A percentile compares a stretch with the other conserved stretches of the same genome.
phyloP scores from a whole-genome alignment of 1,284 basidiomycete genomes.

The Ceratobasidium sp. region DNA sequence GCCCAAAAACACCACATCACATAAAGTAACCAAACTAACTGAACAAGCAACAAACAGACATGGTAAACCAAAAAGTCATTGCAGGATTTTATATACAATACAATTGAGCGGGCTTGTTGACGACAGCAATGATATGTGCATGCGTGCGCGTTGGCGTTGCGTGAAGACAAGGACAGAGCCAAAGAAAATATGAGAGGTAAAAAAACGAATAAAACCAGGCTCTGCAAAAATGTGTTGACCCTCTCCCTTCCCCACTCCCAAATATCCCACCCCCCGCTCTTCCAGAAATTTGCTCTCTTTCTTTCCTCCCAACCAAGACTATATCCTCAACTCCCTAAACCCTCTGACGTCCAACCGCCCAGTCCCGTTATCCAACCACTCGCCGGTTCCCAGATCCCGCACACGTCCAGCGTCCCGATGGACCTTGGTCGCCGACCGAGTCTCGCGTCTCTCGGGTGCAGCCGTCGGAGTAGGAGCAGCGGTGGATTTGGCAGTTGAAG shows the following conservation, averaged over 20 bases:
- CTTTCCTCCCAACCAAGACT: not conserved
- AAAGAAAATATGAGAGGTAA: not conserved
- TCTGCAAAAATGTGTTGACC: not conserved
- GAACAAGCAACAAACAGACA: no score
- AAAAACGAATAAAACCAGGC: not conserved
- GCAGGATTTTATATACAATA: constrained; percentile 35
- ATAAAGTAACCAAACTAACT: no score
- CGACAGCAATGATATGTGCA: not conserved
- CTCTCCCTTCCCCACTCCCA: not conserved
- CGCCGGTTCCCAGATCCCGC: constrained; percentile 53
- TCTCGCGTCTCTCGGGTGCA: constrained; percentile 46
- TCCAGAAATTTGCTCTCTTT: no score
- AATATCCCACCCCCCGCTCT: no score
- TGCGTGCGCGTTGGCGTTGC: not conserved
- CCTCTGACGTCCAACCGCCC: constrained; percentile 83
- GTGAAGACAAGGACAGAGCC: not conserved
- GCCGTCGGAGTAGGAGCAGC: constrained; percentile 50
- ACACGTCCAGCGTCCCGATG: constrained; percentile 51
- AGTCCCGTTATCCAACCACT: constrained; percentile 80
- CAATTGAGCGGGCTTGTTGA: constrained; percentile 8
- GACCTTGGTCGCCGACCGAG: constrained; percentile 31
- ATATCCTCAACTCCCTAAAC: constrained; percentile 85
- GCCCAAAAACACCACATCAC: no score
- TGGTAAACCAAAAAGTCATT: not conserved
- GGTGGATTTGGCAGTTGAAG: constrained; percentile 51